These are phyloP conservation scores for Heterococcus sp. DNA, from an alignment of 108 stramenopile species.

Conservation along the genomic window DNA sequence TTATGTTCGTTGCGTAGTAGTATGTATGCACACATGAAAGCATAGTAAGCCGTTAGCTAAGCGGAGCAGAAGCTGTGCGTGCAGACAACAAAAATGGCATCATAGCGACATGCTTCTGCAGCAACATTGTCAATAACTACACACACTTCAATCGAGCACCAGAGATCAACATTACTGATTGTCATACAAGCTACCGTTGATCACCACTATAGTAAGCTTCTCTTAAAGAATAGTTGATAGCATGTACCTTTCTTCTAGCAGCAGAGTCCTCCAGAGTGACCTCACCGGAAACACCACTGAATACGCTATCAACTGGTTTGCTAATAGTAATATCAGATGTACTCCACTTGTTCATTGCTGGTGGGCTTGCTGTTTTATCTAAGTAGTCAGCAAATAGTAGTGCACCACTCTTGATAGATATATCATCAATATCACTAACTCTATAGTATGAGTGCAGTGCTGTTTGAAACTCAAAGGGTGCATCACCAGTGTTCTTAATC, in stretches of 20 bases:
- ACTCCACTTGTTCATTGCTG: slow-evolving; percentile 65
- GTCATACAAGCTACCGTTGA: no score
- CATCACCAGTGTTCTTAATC: slow-evolving; percentile 44
- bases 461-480: slow-evolving; percentile 81
- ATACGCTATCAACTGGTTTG: slow-evolving; percentile 83
- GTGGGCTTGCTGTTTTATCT: slow-evolving; percentile 72
- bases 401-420: background rate
- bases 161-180: no score
- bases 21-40: no score
- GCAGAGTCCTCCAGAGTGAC: slow-evolving; percentile 82
- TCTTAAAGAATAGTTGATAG: no score
- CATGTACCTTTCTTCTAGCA: slow-evolving; percentile 75
- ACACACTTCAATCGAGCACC: no score
- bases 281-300: slow-evolving; percentile 81
- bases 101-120: background rate
- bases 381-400: slow-evolving; percentile 9
- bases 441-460: slow-evolving; percentile 93
- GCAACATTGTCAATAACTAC: no score
- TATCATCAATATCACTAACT: slow-evolving; percentile 77
- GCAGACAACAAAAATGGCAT: background rate
- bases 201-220: no score
- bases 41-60: no score
- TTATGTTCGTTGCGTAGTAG: no score
- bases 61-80: background rate
- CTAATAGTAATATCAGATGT: slow-evolving; percentile 51